These are phyloP conservation scores for Phyllostachys edulis DNA, from an alignment of 176 grass and related monocot species.

Conservation along the genomic window DNA sequence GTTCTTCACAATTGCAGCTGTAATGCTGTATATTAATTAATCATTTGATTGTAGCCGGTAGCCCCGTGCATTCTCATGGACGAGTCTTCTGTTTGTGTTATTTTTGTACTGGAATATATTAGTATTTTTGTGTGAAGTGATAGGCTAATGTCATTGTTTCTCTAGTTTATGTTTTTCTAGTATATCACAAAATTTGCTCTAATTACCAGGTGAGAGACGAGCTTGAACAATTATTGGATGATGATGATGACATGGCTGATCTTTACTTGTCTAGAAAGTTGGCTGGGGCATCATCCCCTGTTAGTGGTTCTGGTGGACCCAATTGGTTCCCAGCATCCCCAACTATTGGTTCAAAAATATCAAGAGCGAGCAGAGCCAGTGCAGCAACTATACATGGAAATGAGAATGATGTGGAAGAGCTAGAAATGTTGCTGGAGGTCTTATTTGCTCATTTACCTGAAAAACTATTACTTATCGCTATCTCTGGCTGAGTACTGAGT, in stretches of 20 bases:
- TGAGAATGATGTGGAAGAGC: conserved; percentile 99
- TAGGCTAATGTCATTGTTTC: background rate
- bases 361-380: conserved; percentile 89
- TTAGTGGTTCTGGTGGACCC: conserved; percentile 76
- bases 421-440: conserved; percentile 98
- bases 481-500: conserved; percentile 19
- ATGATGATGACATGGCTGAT: conserved; percentile 99
- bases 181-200: conserved; percentile 30
- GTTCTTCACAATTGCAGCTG: background rate
- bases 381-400: conserved; percentile 93
- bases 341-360: conserved; percentile 95
- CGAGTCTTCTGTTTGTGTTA: background rate
- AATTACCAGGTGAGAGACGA: conserved; percentile 91
- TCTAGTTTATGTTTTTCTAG: conserved; percentile 14
- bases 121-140: background rate
- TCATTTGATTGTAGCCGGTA: background rate
- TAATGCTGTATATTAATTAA: conserved; percentile 10
- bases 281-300: conserved; percentile 73
- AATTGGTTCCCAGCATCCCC: conserved; percentile 85
- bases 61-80: background rate
- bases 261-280: conserved; percentile 99
- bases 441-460: conserved; percentile 20
- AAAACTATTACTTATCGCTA: background rate
- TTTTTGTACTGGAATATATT: conserved; percentile 17
- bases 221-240: conserved; percentile 98